phyloP scores from a whole-genome alignment of 352 stramenopile genomes.

The Globisporangium cystogenes region DNA sequence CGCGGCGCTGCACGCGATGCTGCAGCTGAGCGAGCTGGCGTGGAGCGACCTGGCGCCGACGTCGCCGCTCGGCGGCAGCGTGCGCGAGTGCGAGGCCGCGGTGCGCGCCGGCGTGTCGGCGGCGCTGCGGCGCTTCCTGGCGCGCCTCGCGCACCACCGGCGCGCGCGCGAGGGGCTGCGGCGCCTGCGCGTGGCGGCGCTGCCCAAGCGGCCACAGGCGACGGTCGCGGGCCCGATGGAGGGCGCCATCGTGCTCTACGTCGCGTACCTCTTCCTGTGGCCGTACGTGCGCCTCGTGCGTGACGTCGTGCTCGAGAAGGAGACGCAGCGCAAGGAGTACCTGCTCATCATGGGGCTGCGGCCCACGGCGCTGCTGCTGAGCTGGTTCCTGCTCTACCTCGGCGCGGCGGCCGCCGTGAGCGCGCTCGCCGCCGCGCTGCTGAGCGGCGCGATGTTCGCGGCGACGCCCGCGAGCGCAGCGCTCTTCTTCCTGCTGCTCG shows the following conservation, averaged over 20 bases:
- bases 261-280: conserved; percentile 82
- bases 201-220: conserved; percentile 40
- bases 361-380: conserved; percentile 65
- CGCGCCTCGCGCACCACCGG: conserved; percentile 22
- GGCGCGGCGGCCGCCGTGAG: conserved; percentile 45
- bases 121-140: conserved; percentile 27
- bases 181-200: conserved; percentile 27
- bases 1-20: conserved; percentile 37
- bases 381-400: conserved; percentile 81
- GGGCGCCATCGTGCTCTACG: conserved; percentile 64
- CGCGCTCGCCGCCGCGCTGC: conserved; percentile 44
- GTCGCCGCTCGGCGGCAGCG: conserved; percentile 27
- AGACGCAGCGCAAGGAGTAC: conserved; percentile 87
- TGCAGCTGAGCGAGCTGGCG: conserved; percentile 23
- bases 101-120: conserved; percentile 22
- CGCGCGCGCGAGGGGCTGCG: conserved; percentile 29
- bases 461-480: conserved; percentile 24
- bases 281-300: conserved; percentile 82
- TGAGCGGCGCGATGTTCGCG: conserved; percentile 61
- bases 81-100: conserved; percentile 19
- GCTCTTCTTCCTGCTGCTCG: conserved; percentile 60
- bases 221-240: conserved; percentile 40
- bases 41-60: conserved; percentile 41
- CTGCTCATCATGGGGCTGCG: conserved; percentile 85
- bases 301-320: conserved; percentile 87